Base-by-base conservation (phyloP, 345 rosid genomes). In the Brassica carinata region DNA sequence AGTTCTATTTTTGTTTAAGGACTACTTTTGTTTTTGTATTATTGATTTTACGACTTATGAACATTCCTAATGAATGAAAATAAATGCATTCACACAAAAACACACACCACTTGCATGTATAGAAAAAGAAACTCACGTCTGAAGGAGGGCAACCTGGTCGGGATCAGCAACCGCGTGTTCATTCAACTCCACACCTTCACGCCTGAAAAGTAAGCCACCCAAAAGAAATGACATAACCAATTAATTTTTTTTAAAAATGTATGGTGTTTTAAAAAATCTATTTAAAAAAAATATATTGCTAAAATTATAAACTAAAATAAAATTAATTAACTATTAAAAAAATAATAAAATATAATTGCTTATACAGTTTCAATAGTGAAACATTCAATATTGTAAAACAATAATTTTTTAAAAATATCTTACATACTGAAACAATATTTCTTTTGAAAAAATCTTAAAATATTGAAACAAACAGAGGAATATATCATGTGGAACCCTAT, bases 161-260 rank as follows among this genome's bases (percentile, higher is more conserved):
- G 74, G 74, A 69, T 77, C 67, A 38, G 31, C 1, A 76, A 76
- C 59, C 36, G 73, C 73, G 67, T 76, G 67, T 76, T 76, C 74
- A 76, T 68, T 69, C 72, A 53, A 30, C 48, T 74, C 48, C 2
- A 18, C 6, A 34, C 72, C 57, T 66, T 75, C 65, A 23, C 1
- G 33, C 34, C 80, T 77, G 59, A 53, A 69, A 45, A 15, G 27
- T 51, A 53, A 17, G 30, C 53, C 65, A 72, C 75, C 65, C 75
- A 71, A 71, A 71, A n/a, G 17, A 71, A 18, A 59, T 68, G 74
- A 77, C 80, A 5, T 69, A 76, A 68, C 73, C 64, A 75, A 18
- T 38, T 8, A 38, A 38, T 38, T 38, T 38, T 8, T 8, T 9
- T 38, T 8, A 2, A 2, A 38, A 38, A 38, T 38, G 10, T 38